phyloP scores from a whole-genome alignment of 768 basidiomycete genomes.

The Mycena vulgaris region DNA sequence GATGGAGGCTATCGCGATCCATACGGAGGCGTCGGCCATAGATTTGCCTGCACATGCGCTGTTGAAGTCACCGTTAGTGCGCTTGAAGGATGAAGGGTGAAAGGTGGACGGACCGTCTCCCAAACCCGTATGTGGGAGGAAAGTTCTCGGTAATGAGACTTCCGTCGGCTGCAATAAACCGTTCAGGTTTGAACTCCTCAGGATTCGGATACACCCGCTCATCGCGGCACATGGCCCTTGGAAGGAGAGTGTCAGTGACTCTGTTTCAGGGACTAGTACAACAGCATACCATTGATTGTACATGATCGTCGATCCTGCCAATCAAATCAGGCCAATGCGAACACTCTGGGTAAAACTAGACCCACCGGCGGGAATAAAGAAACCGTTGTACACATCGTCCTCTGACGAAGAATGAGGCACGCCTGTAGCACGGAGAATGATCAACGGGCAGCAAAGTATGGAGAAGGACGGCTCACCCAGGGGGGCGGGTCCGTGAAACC shows the following conservation, averaged over 20 bases:
- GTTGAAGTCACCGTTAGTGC: not conserved
- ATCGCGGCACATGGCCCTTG: constrained; percentile 56
- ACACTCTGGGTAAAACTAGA: not conserved
- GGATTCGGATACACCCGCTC: constrained; percentile 52
- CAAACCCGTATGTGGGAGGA: constrained; percentile 35
- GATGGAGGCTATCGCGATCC: constrained; percentile 43
- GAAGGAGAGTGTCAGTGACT: not conserved
- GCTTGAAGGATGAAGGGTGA: not conserved
- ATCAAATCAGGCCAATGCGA: not conserved
- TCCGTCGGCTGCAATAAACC: constrained; percentile 48
- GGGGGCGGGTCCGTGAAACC: constrained; percentile 34
- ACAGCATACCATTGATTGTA: constrained; percentile 36
- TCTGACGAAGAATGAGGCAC: constrained; percentile 34
- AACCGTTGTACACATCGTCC: constrained; percentile 37
- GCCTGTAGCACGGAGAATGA: constrained; percentile 13
- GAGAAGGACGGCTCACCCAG: constrained; percentile 19
- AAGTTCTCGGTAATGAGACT: constrained; percentile 31
- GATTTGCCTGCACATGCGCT: constrained; percentile 47
- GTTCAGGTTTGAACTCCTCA: constrained; percentile 54
- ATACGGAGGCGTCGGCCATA: constrained; percentile 42
- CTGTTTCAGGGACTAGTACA: not conserved
- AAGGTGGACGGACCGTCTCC: constrained; percentile 31
- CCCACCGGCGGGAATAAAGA: constrained; percentile 37
- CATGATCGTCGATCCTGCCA: constrained; percentile 36
- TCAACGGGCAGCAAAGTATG: not conserved